These are phyloP conservation scores for Curvularia spicifera DNA, from an alignment of 2,329 filamentous ascomycete genomes.

Conservation along the genomic window DNA sequence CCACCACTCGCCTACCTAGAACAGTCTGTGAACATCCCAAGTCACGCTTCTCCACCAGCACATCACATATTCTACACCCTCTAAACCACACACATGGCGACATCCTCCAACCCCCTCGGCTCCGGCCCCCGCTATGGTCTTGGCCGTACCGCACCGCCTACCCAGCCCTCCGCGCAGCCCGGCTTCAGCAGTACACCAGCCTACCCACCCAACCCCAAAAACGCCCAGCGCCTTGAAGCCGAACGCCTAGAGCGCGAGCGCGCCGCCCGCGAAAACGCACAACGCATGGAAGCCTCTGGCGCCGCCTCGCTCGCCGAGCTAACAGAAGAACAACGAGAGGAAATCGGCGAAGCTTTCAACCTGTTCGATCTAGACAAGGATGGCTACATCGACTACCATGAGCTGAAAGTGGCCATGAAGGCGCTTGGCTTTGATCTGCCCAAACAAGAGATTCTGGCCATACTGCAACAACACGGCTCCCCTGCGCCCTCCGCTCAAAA, in stretches of 20 bases:
- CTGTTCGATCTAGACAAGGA: slow-evolving; percentile 98
- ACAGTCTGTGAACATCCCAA: slow-evolving; percentile 12
- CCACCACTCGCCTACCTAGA: background rate
- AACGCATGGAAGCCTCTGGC: slow-evolving; percentile 54
- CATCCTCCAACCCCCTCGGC: slow-evolving; percentile 59
- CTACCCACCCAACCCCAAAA: slow-evolving; percentile 53
- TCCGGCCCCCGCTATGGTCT: slow-evolving; percentile 64
- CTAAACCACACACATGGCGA: slow-evolving; percentile 55
- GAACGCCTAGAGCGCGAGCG: slow-evolving; percentile 52
- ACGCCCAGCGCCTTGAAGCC: slow-evolving; percentile 50
- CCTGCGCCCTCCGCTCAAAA: slow-evolving; percentile 11
- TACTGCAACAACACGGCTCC: slow-evolving; percentile 78
- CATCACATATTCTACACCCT: background rate
- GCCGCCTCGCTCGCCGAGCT: slow-evolving; percentile 62
- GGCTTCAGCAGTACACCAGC: slow-evolving; percentile 41
- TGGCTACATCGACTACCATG: slow-evolving; percentile 93
- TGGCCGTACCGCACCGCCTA: slow-evolving; percentile 40
- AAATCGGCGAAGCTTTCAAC: slow-evolving; percentile 95
- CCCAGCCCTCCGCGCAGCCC: slow-evolving; percentile 26
- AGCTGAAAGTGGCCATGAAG: slow-evolving; percentile 95
- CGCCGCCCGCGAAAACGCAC: slow-evolving; percentile 42
- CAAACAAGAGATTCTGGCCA: slow-evolving; percentile 80
- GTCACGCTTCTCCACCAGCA: background rate
- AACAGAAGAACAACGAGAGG: slow-evolving; percentile 87
- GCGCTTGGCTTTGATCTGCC: slow-evolving; percentile 92